Evolutionary conservation across 768 basidiomycete species (phyloP).

Genomic region (Serendipita vermifera): DNA sequence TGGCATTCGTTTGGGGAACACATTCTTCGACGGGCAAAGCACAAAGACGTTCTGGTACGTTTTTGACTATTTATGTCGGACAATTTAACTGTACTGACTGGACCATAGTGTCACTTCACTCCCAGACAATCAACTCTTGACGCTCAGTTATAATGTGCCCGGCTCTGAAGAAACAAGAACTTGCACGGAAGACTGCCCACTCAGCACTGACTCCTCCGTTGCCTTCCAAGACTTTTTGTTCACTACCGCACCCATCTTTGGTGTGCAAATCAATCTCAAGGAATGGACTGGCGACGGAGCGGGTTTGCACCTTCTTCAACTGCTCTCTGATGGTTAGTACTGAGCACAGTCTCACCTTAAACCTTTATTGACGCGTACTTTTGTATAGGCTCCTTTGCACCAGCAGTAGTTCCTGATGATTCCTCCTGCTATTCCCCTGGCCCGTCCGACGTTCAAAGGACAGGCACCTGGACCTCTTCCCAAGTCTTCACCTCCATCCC

Average conservation of each 20-base stretch:
- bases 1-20: constrained; percentile 86
- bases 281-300: constrained; percentile 60
- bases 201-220: constrained; percentile 61
- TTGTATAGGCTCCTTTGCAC: constrained; percentile 55
- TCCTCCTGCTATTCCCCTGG: constrained; percentile 66
- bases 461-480: constrained; percentile 57
- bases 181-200: constrained; percentile 66
- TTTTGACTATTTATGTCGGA: constrained; percentile 1
- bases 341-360: too few species aligned
- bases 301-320: constrained; percentile 81
- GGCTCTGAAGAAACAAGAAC: constrained; percentile 58
- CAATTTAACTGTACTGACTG: constrained; percentile 9
- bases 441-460: constrained; percentile 52
- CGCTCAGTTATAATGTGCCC: constrained; percentile 67
- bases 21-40: constrained; percentile 64
- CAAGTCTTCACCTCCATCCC: constrained; percentile 59
- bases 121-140: constrained; percentile 74
- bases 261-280: constrained; percentile 73
- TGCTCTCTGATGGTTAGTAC: constrained; percentile 71
- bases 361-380: constrained; percentile 1
- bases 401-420: constrained; percentile 50
- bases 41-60: constrained; percentile 80
- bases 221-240: constrained; percentile 94
- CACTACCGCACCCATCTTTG: constrained; percentile 50
- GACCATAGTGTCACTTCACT: constrained; percentile 61